Conservation (phyloP, 169 alveolate genomes). For the Hepatocystis sp. region DNA sequence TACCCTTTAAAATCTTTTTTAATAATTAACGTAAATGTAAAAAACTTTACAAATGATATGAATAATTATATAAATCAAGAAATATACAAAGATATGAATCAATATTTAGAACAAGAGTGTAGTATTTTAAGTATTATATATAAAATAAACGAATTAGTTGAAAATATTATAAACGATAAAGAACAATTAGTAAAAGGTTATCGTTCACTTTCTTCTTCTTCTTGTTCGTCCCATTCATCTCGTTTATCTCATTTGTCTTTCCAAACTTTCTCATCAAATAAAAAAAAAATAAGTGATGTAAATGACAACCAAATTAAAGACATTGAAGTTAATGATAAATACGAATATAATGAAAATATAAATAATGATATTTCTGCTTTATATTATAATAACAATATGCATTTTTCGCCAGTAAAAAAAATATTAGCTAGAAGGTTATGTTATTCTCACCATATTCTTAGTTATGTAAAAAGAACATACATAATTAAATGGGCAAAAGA, state of each 20-base stretch:
- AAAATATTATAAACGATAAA: constrained; percentile 34
- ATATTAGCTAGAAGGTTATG: constrained; percentile 76
- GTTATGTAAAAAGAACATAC: constrained; percentile 74
- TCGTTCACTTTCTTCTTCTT: neutral
- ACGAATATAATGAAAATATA: constrained; percentile 11
- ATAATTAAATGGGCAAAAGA: constrained; percentile 82
- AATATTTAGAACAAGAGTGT: constrained; percentile 38
- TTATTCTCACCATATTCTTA: constrained; percentile 80
- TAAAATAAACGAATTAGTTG: constrained; percentile 68
- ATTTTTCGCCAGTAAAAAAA: constrained; percentile 3
- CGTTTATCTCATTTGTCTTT: too few relatives aligned
- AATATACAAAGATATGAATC: constrained; percentile 56
- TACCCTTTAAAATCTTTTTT: constrained; percentile 69
- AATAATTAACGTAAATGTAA: constrained; percentile 54
- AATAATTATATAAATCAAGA: constrained; percentile 61
- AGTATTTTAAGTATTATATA: constrained; percentile 48
- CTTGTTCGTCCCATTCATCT: too few relatives aligned
- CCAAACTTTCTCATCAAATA: too few relatives aligned
- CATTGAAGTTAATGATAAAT: neutral
- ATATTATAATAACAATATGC: constrained; percentile 17
- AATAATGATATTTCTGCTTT: neutral
- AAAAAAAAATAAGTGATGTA: too few relatives aligned
- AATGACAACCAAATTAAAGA: too few relatives aligned
- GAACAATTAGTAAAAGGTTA: neutral
- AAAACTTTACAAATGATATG: constrained; percentile 65